Evolutionary conservation across 805 yeast species (phyloP).

Genomic region (Kregervanrija fluxuum): DNA sequence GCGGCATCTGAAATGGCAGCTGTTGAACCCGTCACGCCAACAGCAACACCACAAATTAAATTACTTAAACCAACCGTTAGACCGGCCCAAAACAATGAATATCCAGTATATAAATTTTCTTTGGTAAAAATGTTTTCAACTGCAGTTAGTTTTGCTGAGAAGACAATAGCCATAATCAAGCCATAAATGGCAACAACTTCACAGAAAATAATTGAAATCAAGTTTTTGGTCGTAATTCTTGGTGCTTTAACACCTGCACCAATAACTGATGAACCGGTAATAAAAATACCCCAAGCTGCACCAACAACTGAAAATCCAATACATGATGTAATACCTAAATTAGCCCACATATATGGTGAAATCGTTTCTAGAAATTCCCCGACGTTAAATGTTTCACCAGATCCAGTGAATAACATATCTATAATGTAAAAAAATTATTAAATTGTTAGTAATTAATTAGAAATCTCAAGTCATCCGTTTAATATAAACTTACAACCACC

Average conservation of each 20-base stretch:
- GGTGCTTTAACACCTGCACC: constrained; percentile 99
- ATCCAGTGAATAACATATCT: constrained; percentile 76
- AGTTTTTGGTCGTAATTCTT: constrained; percentile 92
- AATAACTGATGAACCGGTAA: constrained; percentile 87
- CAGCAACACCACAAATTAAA: constrained; percentile 93
- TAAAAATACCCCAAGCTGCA: constrained; percentile 98
- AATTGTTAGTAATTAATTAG: constrained; percentile 2
- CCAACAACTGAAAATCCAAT: constrained; percentile 94
- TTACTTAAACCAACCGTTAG: constrained; percentile 90
- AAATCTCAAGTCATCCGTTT: background rate
- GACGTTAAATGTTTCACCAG: constrained; percentile 86
- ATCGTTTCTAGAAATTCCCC: constrained; percentile 80
- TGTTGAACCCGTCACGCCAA: constrained; percentile 97
- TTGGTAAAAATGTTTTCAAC: constrained; percentile 67
- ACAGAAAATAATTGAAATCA: constrained; percentile 95
- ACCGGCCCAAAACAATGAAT: constrained; percentile 96
- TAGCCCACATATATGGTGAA: constrained; percentile 97
- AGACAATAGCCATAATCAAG: constrained; percentile 93
- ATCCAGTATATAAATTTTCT: constrained; percentile 90
- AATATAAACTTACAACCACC: constrained; percentile 9
- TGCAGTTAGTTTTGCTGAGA: constrained; percentile 75
- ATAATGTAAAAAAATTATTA: background rate
- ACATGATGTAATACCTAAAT: constrained; percentile 80
- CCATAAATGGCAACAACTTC: constrained; percentile 99
- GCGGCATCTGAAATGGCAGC: constrained; percentile 98